Evolutionary conservation across 2,329 filamentous ascomycete genomes (phyloP), one percentile per base, ranked within the genome.

Genomic region (Sclerotinia glacialis): DNA sequence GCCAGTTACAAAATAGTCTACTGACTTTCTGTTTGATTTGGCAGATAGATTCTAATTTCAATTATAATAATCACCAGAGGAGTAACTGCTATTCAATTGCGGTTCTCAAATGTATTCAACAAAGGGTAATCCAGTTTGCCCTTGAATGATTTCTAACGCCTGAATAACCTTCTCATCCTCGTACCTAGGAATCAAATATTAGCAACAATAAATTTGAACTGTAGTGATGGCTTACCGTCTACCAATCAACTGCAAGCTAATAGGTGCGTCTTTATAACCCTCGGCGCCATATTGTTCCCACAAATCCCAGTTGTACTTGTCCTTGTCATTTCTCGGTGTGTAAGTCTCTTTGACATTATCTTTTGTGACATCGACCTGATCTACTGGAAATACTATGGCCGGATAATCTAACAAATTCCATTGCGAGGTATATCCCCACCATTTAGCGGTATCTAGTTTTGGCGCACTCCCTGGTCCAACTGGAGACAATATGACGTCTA

Each of bases 371-470:
- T 77, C 70, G 44, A 78, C 72, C 63, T 73, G 75, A 23, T 76
- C 77, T 2, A 83, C 85, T 0, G 88, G 88, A 72, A 91, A 89
- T 0, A 86, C 81, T 2, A 84, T 75, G 12, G 81, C 83, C 0
- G 88, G 86, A 74, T 89, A 89, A 74, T 91, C 87, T 1, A 91
- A 80, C 52, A 90, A 72, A 73, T 91, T 91, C 86, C 87, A 91
- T 68, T 87, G 83, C 0, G 82, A 78, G 0, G 86, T 89, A 71
- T 91, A 91, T 1, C 82, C 83, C 86, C 87, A 91, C 79, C 74
- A 89, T 72, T 67, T 79, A 77, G 69, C 85, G 75, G 69, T 86
- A 69, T 67, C 78, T 67, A 71, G 76, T 80, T 68, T 83, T 77
- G 81, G 83, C n/a, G 85, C 85, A 3, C 79, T 79, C 1, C 83